Evolutionary conservation across 495 filamentous ascomycete species (phyloP).

Genomic region (Aspergillus baeticus): DNA sequence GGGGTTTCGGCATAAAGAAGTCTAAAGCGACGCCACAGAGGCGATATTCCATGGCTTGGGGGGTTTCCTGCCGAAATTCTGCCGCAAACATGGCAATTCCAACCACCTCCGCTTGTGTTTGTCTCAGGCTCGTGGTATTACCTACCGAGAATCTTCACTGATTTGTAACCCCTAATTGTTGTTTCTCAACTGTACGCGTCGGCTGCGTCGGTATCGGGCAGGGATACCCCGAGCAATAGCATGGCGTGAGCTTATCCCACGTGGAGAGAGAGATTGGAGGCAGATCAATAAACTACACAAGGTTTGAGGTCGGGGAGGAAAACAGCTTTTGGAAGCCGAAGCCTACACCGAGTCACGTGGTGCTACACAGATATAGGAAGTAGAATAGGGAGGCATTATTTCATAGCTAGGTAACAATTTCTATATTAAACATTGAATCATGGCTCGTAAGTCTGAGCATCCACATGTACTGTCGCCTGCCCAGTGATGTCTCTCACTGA

Average conservation of each 20-base stretch:
- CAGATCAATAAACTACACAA: neutral
- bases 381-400: neutral
- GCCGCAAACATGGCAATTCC: neutral
- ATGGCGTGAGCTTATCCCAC: neutral
- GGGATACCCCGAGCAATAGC: neutral
- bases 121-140: no score
- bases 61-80: neutral
- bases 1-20: neutral
- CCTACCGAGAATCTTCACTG: neutral
- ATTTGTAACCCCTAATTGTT: neutral
- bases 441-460: neutral
- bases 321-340: no score
- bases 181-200: neutral
- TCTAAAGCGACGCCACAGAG: no score
- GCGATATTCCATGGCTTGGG: no score
- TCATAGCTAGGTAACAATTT: neutral
- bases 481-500: constrained; percentile 7
- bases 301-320: neutral
- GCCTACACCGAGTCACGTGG: no score
- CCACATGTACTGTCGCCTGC: neutral
- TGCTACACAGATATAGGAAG: neutral
- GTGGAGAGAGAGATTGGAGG: no score
- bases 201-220: neutral
- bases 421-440: neutral
- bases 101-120: neutral